These are phyloP conservation scores for Mollisiaceae sp. DNA, from an alignment of 2,329 filamentous ascomycete species.

Conservation along the genomic window DNA sequence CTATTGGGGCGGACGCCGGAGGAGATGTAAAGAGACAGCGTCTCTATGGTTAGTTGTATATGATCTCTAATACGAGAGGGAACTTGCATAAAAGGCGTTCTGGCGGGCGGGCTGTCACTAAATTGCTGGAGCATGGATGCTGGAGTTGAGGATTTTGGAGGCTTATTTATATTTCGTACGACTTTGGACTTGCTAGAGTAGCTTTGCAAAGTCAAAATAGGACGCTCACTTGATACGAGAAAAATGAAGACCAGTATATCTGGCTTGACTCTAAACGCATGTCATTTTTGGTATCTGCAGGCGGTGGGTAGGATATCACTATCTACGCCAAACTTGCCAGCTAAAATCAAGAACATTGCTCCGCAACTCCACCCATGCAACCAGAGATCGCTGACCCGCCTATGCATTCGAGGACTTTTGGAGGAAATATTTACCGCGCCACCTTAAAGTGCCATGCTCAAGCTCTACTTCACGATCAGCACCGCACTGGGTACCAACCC, in stretches of 20 bases:
- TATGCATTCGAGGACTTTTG: background rate
- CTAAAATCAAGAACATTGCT: background rate
- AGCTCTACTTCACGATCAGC: constrained; percentile 69
- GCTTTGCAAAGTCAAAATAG: background rate
- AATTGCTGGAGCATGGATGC: constrained; percentile 4
- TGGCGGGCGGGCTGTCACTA: background rate
- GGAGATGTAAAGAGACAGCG: constrained; percentile 43
- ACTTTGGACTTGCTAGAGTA: background rate
- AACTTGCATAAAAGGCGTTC: background rate
- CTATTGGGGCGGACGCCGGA: constrained; percentile 26
- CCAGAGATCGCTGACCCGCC: background rate
- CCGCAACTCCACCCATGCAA: constrained; percentile 12
- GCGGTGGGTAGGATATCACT: background rate
- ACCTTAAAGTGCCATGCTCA: background rate
- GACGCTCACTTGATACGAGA: background rate
- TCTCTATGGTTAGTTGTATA: constrained; percentile 31
- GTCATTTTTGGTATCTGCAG: background rate
- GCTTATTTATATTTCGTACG: background rate
- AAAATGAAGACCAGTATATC: background rate
- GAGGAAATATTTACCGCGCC: background rate
- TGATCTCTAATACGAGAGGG: background rate
- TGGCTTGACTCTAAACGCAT: background rate
- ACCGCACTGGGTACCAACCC: constrained; percentile 91
- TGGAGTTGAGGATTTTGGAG: background rate
- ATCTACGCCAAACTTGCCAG: background rate